A percentile compares a stretch with the other conserved stretches of the same genome.
phyloP scores from a whole-genome alignment of 495 filamentous ascomycete genomes.

The Pyrenopolyporus hunteri region DNA sequence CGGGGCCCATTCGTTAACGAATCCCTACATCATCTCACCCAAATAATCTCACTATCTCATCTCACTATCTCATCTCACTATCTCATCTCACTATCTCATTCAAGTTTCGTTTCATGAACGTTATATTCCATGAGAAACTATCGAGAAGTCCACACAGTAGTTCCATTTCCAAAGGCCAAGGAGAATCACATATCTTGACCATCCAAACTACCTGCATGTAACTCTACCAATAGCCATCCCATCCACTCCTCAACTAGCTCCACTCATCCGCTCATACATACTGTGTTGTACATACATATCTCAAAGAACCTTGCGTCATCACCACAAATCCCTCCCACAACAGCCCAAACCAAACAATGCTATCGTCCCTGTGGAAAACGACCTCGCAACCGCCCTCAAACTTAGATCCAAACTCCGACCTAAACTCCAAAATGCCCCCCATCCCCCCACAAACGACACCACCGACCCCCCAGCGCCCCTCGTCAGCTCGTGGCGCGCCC shows the following conservation, averaged over 20 bases:
- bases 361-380: conserved; percentile 32
- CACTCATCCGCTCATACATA: not conserved
- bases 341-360: conserved; percentile 13
- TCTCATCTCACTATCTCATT: not conserved
- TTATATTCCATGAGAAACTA: too few species aligned
- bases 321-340: not conserved
- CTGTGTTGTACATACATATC: not conserved
- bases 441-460: conserved; percentile 24
- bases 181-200: not conserved
- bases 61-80: not conserved
- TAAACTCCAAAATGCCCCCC: conserved; percentile 11
- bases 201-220: not conserved
- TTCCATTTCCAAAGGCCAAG: not conserved
- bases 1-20: not conserved
- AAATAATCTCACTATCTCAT: not conserved
- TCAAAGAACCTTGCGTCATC: conserved; percentile 23
- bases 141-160: too few species aligned
- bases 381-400: not conserved
- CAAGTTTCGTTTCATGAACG: too few species aligned
- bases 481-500: conserved; percentile 42
- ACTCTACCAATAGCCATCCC: not conserved
- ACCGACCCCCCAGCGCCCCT: conserved; percentile 34
- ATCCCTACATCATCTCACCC: not conserved
- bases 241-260: not conserved
- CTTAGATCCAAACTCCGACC: not conserved